phyloP scores from a whole-genome alignment of 2,329 filamentous ascomycete species.

The Thielaviopsis populi region DNA sequence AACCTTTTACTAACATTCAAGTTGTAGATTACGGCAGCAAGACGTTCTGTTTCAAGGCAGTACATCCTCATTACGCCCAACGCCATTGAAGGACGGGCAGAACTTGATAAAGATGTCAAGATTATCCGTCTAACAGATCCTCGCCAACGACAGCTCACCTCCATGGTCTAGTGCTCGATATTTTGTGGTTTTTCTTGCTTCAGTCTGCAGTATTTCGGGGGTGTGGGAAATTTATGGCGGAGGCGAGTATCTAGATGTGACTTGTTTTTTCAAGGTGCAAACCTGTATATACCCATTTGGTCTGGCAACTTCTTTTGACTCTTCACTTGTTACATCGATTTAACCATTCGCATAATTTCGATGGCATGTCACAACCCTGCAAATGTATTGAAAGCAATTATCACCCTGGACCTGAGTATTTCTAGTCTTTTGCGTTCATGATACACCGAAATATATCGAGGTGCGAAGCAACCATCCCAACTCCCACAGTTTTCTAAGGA shows the following conservation, averaged over 20 bases:
- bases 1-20: neutral
- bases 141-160: constrained; percentile 31
- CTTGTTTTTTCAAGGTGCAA: neutral
- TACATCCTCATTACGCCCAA: constrained; percentile 96
- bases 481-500: no score
- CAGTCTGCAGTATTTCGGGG: neutral
- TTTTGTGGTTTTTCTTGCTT: neutral
- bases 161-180: constrained; percentile 1
- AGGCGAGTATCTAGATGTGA: neutral
- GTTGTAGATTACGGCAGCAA: constrained; percentile 43
- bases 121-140: constrained; percentile 55
- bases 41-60: constrained; percentile 75
- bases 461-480: no score
- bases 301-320: neutral
- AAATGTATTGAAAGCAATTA: no score
- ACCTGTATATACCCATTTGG: neutral
- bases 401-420: no score
- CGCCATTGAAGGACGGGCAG: constrained; percentile 48
- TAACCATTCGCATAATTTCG: no score
- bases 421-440: no score
- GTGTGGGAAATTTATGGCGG: neutral
- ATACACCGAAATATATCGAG: no score
- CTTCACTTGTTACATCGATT: neutral
- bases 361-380: no score
- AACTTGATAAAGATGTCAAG: constrained; percentile 54